These are phyloP conservation scores for Candida lessepsii DNA, from an alignment of 805 yeast genomes.

Conservation along the genomic window DNA sequence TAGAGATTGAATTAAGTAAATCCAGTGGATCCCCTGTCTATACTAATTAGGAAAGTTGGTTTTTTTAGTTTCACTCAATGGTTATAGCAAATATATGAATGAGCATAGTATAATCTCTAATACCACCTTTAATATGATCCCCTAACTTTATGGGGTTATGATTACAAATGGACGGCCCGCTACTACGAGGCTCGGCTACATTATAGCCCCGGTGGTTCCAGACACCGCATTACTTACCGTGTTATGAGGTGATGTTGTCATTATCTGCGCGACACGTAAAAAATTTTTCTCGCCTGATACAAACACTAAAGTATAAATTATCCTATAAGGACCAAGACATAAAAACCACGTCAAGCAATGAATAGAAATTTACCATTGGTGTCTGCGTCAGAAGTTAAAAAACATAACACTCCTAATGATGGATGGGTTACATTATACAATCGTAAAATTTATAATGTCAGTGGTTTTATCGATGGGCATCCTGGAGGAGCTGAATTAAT, in stretches of 20 bases:
- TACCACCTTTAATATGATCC: no score
- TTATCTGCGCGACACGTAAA: slow-evolving; percentile 3
- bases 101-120: background rate
- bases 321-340: background rate
- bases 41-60: slow-evolving; percentile 1
- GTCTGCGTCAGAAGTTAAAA: slow-evolving; percentile 50
- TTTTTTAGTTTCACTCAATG: no score
- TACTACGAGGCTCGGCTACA: no score
- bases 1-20: slow-evolving; percentile 5
- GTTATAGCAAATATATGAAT: no score
- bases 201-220: no score
- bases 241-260: background rate
- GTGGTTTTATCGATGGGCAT: slow-evolving; percentile 68
- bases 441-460: slow-evolving; percentile 83
- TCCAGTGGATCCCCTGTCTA: background rate
- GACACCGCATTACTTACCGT: background rate
- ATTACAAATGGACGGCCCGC: no score
- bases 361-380: slow-evolving; percentile 53
- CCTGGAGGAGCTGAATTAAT: slow-evolving; percentile 67
- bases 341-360: slow-evolving; percentile 10
- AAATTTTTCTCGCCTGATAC: background rate
- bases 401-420: slow-evolving; percentile 52
- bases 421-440: slow-evolving; percentile 82
- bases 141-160: no score
- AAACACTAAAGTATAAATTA: background rate